Evolutionary conservation across 2,329 filamentous ascomycete genomes (phyloP).

Genomic region (Alternaria sp.): DNA sequence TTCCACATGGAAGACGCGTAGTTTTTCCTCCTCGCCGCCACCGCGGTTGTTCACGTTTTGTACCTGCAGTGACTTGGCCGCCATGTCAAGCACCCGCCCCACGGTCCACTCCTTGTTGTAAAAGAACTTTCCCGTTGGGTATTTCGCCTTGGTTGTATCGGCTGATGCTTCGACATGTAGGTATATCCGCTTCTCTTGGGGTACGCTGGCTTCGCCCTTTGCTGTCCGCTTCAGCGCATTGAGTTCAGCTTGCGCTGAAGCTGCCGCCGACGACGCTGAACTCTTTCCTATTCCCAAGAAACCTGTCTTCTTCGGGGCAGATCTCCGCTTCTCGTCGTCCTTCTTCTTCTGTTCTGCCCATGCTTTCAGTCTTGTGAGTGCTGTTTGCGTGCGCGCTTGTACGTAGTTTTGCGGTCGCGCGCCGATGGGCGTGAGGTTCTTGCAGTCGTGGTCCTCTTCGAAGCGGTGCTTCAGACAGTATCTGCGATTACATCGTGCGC

Average conservation of each 20-base stretch:
- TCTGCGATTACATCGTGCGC: constrained; percentile 72
- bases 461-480: constrained; percentile 83
- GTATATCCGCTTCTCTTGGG: constrained; percentile 86
- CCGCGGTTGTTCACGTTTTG: constrained; percentile 85
- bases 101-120: constrained; percentile 80
- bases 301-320: constrained; percentile 29
- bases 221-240: constrained; percentile 84
- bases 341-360: constrained; percentile 87
- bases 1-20: constrained; percentile 93
- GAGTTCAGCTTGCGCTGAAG: constrained; percentile 72
- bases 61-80: constrained; percentile 78
- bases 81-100: constrained; percentile 79
- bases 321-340: constrained; percentile 63
- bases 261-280: constrained; percentile 51
- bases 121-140: constrained; percentile 68
- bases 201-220: constrained; percentile 86
- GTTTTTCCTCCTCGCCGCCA: constrained; percentile 76
- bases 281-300: constrained; percentile 37
- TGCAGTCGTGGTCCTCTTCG: constrained; percentile 83
- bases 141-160: constrained; percentile 82
- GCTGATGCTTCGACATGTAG: constrained; percentile 89
- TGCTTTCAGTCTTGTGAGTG: constrained; percentile 77
- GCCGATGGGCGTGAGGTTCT: constrained; percentile 67
- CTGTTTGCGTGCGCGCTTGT: constrained; percentile 71
- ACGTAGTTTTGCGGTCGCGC: constrained; percentile 54